Evolutionary conservation across 768 basidiomycete species (phyloP).

Genomic region (Paxillus involutus): DNA sequence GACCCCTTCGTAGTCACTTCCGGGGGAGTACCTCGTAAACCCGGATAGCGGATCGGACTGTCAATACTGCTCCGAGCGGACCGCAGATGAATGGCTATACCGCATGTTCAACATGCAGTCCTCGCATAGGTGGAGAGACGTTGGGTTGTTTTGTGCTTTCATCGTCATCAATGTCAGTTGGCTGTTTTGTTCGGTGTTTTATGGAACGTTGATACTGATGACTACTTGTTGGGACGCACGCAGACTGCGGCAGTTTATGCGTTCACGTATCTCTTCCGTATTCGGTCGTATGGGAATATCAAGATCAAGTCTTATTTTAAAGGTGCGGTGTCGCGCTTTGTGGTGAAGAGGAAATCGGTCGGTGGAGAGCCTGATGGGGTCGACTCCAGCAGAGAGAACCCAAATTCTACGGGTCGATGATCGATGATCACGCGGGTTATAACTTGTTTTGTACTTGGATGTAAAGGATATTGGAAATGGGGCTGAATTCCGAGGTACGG

Average conservation of each 20-base stretch:
- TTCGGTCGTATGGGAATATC: conserved; percentile 29
- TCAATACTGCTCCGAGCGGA: conserved; percentile 54
- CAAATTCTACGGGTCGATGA: no score
- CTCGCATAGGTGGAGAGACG: conserved; percentile 45
- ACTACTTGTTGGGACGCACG: background rate
- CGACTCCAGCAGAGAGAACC: no score
- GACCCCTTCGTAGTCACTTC: conserved; percentile 36
- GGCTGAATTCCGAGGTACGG: no score
- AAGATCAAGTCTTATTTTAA: conserved; percentile 1
- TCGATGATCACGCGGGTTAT: no score
- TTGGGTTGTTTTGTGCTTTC: conserved; percentile 45
- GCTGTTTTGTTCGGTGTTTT: background rate
- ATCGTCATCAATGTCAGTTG: conserved; percentile 43
- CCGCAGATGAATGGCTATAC: conserved; percentile 52
- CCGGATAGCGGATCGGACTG: conserved; percentile 39
- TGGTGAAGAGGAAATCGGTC: background rate
- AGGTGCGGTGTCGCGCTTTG: background rate
- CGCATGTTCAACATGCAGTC: conserved; percentile 61
- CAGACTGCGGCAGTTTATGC: conserved; percentile 47
- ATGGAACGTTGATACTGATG: background rate
- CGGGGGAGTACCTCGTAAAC: conserved; percentile 52
- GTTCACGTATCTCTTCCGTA: conserved; percentile 59
- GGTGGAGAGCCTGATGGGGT: background rate
- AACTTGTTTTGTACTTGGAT: no score
- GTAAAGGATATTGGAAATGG: no score